Conservation (phyloP, 202 grass and related monocot species). For the Carex sylvatica region DNA sequence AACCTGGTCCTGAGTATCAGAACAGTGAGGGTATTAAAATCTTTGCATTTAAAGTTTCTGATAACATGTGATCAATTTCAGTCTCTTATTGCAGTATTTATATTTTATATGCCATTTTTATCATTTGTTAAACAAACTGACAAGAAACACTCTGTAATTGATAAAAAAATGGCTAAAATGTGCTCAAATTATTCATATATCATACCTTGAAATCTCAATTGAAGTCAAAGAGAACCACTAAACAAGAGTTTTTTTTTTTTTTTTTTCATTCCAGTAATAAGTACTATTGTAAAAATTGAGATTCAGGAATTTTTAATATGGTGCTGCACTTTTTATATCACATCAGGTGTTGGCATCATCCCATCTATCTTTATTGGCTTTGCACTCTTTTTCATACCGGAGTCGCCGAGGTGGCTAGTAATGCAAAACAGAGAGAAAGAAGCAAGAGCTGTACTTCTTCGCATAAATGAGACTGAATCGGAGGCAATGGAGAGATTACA, state of each 20-base stretch:
- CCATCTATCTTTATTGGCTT: conserved; percentile 40
- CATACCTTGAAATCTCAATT: background rate
- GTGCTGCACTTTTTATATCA: background rate
- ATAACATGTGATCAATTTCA: background rate
- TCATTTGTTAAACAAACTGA: background rate
- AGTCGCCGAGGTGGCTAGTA: conserved; percentile 41
- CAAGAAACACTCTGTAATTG: background rate
- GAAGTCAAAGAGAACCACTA: background rate
- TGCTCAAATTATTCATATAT: background rate
- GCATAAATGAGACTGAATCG: conserved; percentile 26
- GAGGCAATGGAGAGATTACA: conserved; percentile 24
- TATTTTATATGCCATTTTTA: background rate
- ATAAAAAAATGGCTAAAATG: background rate
- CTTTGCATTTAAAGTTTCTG: conserved; percentile 16
- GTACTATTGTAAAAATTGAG: background rate
- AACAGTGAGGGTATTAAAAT: conserved; percentile 6
- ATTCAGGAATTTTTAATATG: background rate
- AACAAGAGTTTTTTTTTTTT: background rate
- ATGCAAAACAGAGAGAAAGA: conserved; percentile 39
- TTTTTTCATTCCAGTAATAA: background rate
- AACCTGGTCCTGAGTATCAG: background rate
- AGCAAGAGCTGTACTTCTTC: conserved; percentile 33
- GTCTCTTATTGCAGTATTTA: background rate
- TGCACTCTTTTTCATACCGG: conserved; percentile 38
- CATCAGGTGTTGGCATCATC: conserved; percentile 35